Conservation (phyloP, 805 yeast genomes). For the Kazachstania taianensis region DNA sequence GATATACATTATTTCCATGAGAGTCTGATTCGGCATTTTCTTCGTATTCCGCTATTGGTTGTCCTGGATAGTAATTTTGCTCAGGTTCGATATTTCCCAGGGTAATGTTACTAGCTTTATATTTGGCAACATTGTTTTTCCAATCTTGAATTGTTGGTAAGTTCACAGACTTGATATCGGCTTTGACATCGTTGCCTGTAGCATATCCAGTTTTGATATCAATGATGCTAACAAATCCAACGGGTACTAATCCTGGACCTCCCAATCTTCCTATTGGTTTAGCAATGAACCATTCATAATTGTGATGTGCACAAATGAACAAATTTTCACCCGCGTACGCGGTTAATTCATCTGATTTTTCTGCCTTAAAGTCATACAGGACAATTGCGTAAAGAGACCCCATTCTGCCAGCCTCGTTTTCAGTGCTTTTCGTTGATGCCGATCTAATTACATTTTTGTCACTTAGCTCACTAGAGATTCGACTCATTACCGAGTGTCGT, state of each 20-base stretch:
- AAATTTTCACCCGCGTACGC: constrained; percentile 80
- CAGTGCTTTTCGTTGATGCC: constrained; percentile 7
- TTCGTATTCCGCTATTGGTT: background rate
- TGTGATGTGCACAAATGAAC: constrained; percentile 91
- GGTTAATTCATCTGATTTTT: constrained; percentile 69
- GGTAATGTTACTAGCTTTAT: constrained; percentile 81
- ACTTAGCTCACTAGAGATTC: background rate
- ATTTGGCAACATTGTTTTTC: constrained; percentile 84
- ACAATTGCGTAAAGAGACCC: constrained; percentile 72
- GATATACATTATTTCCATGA: background rate
- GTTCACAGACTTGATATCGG: constrained; percentile 53
- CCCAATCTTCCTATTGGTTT: constrained; percentile 92
- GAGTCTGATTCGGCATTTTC: background rate
- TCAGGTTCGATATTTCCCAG: constrained; percentile 45
- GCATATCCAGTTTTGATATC: constrained; percentile 60
- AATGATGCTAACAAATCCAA: constrained; percentile 74
- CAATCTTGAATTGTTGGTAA: constrained; percentile 93
- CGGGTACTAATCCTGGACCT: constrained; percentile 95
- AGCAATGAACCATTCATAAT: constrained; percentile 95
- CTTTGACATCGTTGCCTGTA: constrained; percentile 43
- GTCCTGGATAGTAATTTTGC: constrained; percentile 9
- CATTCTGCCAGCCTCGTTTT: constrained; percentile 11
- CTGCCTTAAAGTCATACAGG: constrained; percentile 76
- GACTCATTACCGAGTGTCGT: constrained; percentile 29
- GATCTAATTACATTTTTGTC: background rate